Evolutionary conservation across 139 green algal genomes (phyloP).

Genomic region (Nannochloris sp.): DNA sequence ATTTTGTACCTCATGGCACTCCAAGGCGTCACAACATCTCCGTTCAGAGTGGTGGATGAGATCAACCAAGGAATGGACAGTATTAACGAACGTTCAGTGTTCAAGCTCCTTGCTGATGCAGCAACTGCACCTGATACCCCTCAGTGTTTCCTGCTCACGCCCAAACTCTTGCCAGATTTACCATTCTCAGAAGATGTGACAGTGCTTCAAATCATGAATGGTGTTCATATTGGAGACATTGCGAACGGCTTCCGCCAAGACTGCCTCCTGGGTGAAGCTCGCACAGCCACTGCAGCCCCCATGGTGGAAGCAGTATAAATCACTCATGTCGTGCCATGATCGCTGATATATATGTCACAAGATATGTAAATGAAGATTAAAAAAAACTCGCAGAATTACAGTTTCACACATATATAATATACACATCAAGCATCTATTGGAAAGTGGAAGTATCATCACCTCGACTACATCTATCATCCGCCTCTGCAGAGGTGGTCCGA

Average conservation of each 20-base stretch:
- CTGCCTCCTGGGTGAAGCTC: not conserved
- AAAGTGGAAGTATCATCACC: no score
- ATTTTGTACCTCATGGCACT: constrained; percentile 98
- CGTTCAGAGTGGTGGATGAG: constrained; percentile 97
- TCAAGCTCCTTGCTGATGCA: constrained; percentile 71
- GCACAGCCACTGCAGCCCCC: not conserved
- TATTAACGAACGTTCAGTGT: constrained; percentile 91
- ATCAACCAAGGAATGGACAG: constrained; percentile 99
- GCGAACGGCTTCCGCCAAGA: constrained; percentile 2
- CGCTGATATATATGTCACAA: no score
- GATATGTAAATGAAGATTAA: no score
- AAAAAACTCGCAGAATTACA: no score
- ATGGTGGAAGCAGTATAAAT: no score
- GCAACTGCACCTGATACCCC: constrained; percentile 45
- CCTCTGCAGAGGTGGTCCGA: no score
- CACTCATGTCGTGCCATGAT: no score
- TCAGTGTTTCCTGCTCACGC: constrained; percentile 95
- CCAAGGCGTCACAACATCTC: constrained; percentile 73
- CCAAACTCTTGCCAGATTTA: constrained; percentile 91
- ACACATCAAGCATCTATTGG: no score
- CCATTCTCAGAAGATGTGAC: constrained; percentile 60
- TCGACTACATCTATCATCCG: no score
- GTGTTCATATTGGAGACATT: constrained; percentile 28
- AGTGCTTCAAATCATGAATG: constrained; percentile 79
- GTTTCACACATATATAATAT: no score